A percentile compares a stretch with the other conserved stretches of the same genome.
phyloP scores from a whole-genome alignment of 1,139 yeast species.

The Taphrina wiesneri region DNA sequence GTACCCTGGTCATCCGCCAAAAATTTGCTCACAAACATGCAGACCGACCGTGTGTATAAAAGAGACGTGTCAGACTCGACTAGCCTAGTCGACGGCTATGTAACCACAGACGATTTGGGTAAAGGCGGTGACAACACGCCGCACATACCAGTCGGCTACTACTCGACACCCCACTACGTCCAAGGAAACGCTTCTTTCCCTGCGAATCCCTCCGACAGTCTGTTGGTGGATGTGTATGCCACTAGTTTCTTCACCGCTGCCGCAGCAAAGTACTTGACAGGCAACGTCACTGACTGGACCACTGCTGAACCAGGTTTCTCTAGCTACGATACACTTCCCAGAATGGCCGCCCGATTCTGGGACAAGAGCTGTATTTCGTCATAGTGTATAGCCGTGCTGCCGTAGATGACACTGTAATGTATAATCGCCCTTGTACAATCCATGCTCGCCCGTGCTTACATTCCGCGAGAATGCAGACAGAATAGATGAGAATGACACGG shows the following conservation, averaged over 20 bases:
- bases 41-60: slow-evolving; percentile 12
- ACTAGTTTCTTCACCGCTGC: slow-evolving; percentile 14
- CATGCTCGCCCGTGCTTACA: neutral
- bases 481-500: no score
- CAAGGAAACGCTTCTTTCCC: slow-evolving; percentile 10
- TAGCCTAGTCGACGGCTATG: slow-evolving; percentile 60
- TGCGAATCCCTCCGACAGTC: neutral
- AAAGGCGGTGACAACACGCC: slow-evolving; percentile 83
- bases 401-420: neutral
- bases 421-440: neutral
- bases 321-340: slow-evolving; percentile 3
- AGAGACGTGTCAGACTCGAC: neutral
- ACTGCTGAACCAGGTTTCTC: neutral
- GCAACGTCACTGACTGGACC: slow-evolving; percentile 14
- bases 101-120: slow-evolving; percentile 81
- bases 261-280: neutral
- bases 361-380: slow-evolving; percentile 3
- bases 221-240: slow-evolving; percentile 16
- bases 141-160: slow-evolving; percentile 63
- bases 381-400: neutral
- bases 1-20: slow-evolving; percentile 57
- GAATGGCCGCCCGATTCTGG: slow-evolving; percentile 6
- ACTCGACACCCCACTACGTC: slow-evolving; percentile 61
- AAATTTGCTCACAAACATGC: slow-evolving; percentile 30
- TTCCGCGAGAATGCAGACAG: no score